Evolutionary conservation across 768 basidiomycete genomes (phyloP).

Genomic region (Russula brevipes): DNA sequence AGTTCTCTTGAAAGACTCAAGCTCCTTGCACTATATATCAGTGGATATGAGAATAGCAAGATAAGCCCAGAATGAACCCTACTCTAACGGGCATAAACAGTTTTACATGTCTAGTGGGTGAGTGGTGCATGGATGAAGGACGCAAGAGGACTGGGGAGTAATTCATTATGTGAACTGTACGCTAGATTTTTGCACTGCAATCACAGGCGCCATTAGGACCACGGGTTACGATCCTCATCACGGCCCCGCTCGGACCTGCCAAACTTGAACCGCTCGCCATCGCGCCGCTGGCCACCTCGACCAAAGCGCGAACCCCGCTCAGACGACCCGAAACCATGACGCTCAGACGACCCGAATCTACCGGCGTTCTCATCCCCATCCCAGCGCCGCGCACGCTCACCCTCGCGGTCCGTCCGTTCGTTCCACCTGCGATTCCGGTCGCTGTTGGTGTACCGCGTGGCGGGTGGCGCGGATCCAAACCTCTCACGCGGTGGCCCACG

Average conservation of each 20-base stretch:
- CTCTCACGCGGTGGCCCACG: background rate
- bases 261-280: background rate
- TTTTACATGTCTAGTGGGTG: slow-evolving; percentile 5
- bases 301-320: background rate
- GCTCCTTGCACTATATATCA: background rate
- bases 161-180: slow-evolving; percentile 6
- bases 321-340: background rate
- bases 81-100: background rate
- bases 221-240: background rate
- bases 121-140: slow-evolving; percentile 3
- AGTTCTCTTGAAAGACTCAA: too few species aligned
- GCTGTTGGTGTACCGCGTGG: slow-evolving; percentile 9
- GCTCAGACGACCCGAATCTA: background rate
- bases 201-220: background rate
- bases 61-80: background rate
- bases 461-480: slow-evolving; percentile 4
- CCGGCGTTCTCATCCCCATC: background rate
- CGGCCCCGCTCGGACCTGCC: background rate
- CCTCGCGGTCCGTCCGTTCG: background rate
- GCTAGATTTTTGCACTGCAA: background rate
- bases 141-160: background rate
- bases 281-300: background rate
- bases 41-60: background rate
- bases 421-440: slow-evolving; percentile 15
- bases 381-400: background rate